A percentile compares a stretch with the other conserved stretches of the same genome.
Evolutionary conservation across 257 asterid genomes (phyloP).

Genomic region (Jacaranda mimosifolia): DNA sequence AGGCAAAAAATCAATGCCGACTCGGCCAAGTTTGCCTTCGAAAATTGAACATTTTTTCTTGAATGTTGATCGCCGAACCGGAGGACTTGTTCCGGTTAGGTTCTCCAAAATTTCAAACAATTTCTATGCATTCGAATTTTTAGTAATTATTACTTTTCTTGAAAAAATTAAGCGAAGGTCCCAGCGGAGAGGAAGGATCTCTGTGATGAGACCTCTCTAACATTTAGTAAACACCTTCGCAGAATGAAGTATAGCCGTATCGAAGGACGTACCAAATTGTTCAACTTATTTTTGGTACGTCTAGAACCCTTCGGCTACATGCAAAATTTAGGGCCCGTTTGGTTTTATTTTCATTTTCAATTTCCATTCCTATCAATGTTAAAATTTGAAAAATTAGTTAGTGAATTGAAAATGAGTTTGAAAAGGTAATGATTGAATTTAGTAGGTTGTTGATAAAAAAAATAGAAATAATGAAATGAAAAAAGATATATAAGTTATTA

Average conservation of each 20-base stretch:
- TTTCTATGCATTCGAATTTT: background rate
- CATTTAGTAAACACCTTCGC: conserved; percentile 54
- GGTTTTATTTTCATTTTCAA: too few relatives aligned
- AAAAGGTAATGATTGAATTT: too few relatives aligned
- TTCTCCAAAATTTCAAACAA: conserved; percentile 30
- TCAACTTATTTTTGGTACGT: conserved; percentile 45
- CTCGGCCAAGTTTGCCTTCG: conserved; percentile 81
- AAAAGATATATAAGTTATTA: too few relatives aligned
- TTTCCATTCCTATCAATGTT: too few relatives aligned
- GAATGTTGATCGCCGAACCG: conserved; percentile 51
- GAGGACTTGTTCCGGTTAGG: conserved; percentile 39
- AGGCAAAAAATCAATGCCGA: conserved; percentile 52
- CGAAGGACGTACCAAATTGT: conserved; percentile 53
- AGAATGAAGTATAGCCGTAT: conserved; percentile 49
- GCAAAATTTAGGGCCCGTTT: background rate
- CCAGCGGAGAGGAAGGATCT: conserved; percentile 67
- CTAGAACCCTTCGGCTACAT: conserved; percentile 62
- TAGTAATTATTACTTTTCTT: background rate
- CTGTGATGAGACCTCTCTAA: conserved; percentile 66
- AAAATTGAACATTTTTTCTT: conserved; percentile 34
- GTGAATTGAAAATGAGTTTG: too few relatives aligned
- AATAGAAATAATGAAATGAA: too few relatives aligned
- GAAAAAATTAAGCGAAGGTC: conserved; percentile 54
- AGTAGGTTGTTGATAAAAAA: too few relatives aligned
- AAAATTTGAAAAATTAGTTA: too few relatives aligned